Evolutionary conservation across 345 rosid species (phyloP).

Genomic region (Clarkia xantiana): DNA sequence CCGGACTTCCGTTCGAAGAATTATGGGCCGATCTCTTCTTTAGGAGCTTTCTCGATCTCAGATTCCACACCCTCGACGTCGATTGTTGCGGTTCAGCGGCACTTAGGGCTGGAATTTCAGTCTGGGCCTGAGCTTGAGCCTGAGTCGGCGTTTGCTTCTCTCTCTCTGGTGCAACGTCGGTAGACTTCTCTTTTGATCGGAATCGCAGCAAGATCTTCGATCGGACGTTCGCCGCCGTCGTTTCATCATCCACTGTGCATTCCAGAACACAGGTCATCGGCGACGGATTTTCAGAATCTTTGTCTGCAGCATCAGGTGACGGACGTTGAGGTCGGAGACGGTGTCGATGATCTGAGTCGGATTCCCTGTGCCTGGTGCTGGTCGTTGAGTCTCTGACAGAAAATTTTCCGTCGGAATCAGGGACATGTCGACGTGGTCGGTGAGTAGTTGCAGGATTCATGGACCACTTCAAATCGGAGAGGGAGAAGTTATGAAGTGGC

Average conservation of each 20-base stretch:
- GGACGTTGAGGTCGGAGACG: too few species aligned
- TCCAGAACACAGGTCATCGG: slow-evolving; percentile 4
- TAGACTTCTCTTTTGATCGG: slow-evolving; percentile 9
- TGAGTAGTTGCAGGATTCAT: slow-evolving; percentile 18
- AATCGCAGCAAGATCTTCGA: slow-evolving; percentile 10
- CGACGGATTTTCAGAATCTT: too few species aligned
- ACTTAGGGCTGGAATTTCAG: not conserved
- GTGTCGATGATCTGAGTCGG: too few species aligned
- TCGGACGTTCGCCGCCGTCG: slow-evolving; percentile 13
- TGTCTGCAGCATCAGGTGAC: too few species aligned
- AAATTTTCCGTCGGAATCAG: slow-evolving; percentile 13
- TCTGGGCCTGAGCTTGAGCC: slow-evolving; percentile 11
- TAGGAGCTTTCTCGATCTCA: slow-evolving; percentile 43
- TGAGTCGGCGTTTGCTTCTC: not conserved
- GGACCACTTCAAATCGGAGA: slow-evolving; percentile 39
- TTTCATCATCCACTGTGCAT: slow-evolving; percentile 11
- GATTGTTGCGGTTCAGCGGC: slow-evolving; percentile 25
- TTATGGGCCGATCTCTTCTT: not conserved
- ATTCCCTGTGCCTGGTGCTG: too few species aligned
- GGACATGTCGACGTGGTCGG: slow-evolving; percentile 3
- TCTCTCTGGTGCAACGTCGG: slow-evolving; percentile 7
- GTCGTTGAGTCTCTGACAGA: not conserved
- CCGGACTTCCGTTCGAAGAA: too few species aligned
- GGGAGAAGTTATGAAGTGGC: slow-evolving; percentile 60
- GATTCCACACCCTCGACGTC: slow-evolving; percentile 56